A percentile compares a stretch with the other conserved stretches of the same genome.
These are phyloP conservation scores for Paxillus rubicundulus DNA, from an alignment of 768 basidiomycete genomes.

Conservation along the genomic window DNA sequence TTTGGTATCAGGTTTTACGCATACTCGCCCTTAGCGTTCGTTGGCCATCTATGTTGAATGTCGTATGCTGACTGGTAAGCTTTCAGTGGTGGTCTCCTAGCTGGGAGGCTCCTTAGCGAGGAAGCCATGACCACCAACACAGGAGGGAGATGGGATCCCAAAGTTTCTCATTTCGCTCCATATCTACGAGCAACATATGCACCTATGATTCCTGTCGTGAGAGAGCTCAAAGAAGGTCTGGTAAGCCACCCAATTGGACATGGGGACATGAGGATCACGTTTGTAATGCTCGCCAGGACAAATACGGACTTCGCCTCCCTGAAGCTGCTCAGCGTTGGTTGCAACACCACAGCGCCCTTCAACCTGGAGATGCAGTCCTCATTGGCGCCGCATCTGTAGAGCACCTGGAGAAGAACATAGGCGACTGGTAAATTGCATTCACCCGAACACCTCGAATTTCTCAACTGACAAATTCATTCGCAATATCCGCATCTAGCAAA, in stretches of 20 bases:
- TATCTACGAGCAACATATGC: conserved; percentile 10
- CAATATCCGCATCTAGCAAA: conserved; percentile 13
- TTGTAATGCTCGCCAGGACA: conserved; percentile 6
- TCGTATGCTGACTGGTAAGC: background rate
- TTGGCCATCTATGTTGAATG: background rate
- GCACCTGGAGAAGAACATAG: conserved; percentile 34
- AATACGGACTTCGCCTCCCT: conserved; percentile 5
- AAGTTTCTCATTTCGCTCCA: conserved; percentile 2
- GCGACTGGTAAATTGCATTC: conserved; percentile 13
- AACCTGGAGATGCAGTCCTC: conserved; percentile 30
- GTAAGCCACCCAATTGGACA: background rate
- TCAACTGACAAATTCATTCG: background rate
- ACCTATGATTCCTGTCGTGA: conserved; percentile 11
- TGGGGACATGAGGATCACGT: background rate
- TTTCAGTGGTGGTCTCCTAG: conserved; percentile 12
- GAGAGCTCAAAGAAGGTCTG: conserved; percentile 12
- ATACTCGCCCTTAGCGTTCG: conserved; percentile 13
- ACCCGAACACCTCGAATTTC: too few relatives aligned
- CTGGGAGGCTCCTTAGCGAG: conserved; percentile 11
- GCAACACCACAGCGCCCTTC: conserved; percentile 18
- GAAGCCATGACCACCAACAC: conserved; percentile 8
- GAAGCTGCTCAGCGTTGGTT: conserved; percentile 15
- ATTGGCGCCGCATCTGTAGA: conserved; percentile 36
- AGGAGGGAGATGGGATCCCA: conserved; percentile 19
- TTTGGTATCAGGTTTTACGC: conserved; percentile 41